phyloP scores from a whole-genome alignment of 106 monocot species.

The Chionographis japonica region DNA sequence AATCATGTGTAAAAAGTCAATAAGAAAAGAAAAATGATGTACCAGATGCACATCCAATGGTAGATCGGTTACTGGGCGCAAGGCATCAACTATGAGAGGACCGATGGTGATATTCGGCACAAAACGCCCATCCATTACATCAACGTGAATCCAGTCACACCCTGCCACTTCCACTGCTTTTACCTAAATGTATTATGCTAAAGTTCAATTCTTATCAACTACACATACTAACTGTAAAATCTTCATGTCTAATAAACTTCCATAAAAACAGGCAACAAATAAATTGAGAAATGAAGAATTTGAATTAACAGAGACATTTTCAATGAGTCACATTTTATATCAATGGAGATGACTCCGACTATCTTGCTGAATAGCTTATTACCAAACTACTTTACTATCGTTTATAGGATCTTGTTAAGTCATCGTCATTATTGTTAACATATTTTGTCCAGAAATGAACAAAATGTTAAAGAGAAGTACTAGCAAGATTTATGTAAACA shows the following conservation, averaged over 20 bases:
- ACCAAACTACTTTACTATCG: no score
- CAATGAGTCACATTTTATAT: no score
- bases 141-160: conserved; percentile 99
- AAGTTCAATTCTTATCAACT: background rate
- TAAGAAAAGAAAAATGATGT: conserved; percentile 4
- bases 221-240: background rate
- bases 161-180: conserved; percentile 97
- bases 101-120: conserved; percentile 99
- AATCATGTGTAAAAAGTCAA: background rate
- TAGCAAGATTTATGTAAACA: no score
- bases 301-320: no score
- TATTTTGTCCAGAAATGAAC: no score
- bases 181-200: conserved; percentile 38
- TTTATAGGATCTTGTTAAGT: no score
- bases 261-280: background rate
- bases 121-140: conserved; percentile 98
- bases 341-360: no score
- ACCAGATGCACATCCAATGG: conserved; percentile 99
- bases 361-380: no score
- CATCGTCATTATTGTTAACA: no score
- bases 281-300: background rate
- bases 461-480: no score
- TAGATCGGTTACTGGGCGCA: conserved; percentile 92
- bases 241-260: no score
- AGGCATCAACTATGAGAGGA: conserved; percentile 84